A percentile compares a stretch with the other conserved stretches of the same genome.
These are phyloP conservation scores for Fusarium phyllophilum DNA, from an alignment of 2,329 filamentous ascomycete genomes.

Conservation along the genomic window DNA sequence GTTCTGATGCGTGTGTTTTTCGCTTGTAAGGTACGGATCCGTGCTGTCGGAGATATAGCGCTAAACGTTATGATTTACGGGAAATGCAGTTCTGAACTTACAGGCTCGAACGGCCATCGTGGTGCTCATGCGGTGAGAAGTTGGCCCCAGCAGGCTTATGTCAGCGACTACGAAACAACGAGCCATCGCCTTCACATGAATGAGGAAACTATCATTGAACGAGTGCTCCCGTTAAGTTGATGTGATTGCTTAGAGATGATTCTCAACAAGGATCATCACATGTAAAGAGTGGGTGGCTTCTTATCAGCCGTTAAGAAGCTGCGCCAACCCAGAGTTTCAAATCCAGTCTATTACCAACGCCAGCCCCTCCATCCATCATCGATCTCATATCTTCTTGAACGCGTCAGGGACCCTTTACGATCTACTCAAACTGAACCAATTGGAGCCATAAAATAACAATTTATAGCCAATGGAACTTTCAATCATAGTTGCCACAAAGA, in stretches of 20 bases:
- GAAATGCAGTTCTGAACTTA: conserved; percentile 3
- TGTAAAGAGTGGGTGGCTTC: conserved; percentile 3
- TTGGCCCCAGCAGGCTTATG: conserved; percentile 32
- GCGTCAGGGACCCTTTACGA: conserved; percentile 24
- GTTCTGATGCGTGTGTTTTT: background rate
- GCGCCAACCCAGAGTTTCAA: background rate
- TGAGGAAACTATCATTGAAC: background rate
- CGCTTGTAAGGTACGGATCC: background rate
- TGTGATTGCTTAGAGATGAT: background rate
- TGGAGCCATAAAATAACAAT: background rate
- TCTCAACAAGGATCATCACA: conserved; percentile 16
- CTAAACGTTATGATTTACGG: background rate
- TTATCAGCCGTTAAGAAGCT: conserved; percentile 4
- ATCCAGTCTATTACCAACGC: background rate
- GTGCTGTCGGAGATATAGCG: background rate
- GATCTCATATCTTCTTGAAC: conserved; percentile 23
- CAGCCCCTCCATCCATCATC: conserved; percentile 41
- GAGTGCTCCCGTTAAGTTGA: background rate
- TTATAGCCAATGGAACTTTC: background rate
- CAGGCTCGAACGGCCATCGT: conserved; percentile 1
- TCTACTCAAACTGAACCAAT: conserved; percentile 6
- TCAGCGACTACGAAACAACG: conserved; percentile 18
- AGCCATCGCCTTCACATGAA: conserved; percentile 8
- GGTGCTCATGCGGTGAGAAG: conserved; percentile 30
- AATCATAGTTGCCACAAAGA: background rate